Conservation (phyloP, 2,329 filamentous ascomycete genomes). For the Sclerotinia glacialis region DNA sequence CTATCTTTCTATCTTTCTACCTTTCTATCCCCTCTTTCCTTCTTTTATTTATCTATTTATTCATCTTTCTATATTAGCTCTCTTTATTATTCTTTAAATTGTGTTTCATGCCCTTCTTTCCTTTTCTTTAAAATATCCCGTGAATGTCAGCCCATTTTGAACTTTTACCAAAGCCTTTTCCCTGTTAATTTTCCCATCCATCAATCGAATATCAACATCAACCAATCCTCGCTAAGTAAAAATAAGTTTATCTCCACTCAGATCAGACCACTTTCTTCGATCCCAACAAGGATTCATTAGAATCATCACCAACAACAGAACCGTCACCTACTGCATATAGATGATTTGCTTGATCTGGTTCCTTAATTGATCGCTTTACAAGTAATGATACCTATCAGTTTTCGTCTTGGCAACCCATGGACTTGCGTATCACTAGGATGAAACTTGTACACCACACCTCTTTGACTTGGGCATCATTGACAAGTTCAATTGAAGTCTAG, state of each 20-base stretch:
- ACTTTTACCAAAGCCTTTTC: background rate
- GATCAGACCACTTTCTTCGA: slow-evolving; percentile 23
- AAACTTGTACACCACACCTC: background rate
- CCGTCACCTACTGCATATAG: slow-evolving; percentile 1
- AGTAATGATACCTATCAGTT: background rate
- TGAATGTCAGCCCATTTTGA: slow-evolving; percentile 11
- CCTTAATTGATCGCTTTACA: background rate
- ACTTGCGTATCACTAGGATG: background rate
- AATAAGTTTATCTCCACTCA: slow-evolving; percentile 3
- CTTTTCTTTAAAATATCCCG: background rate
- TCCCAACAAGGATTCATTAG: slow-evolving; percentile 15
- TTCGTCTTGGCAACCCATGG: slow-evolving; percentile 19
- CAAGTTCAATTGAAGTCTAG: slow-evolving; percentile 15
- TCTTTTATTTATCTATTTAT: background rate
- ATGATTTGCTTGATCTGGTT: background rate
- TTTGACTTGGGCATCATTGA: slow-evolving; percentile 16
- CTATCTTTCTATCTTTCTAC: background rate
- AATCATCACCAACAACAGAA: background rate
- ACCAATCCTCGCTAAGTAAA: background rate
- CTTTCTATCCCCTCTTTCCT: background rate
- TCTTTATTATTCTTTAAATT: slow-evolving; percentile 1
- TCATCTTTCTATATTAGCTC: background rate
- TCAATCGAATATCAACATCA: background rate
- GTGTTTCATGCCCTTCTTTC: background rate
- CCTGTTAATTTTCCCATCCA: slow-evolving; percentile 4